phyloP scores from a whole-genome alignment of 371 early-diverging fungal genomes.

The Saksenaea vasiformis region DNA sequence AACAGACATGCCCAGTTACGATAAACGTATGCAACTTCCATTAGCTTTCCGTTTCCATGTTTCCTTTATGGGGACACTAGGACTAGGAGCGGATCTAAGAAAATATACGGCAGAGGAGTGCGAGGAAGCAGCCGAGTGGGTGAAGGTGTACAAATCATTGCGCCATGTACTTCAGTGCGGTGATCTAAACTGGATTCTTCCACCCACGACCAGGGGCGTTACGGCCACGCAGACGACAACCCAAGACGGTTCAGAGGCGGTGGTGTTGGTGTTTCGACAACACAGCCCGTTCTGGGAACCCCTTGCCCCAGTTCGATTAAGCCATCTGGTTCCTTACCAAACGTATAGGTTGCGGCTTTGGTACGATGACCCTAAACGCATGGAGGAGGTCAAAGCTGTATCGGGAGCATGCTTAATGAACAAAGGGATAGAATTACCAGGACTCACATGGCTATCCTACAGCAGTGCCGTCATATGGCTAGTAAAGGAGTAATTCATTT shows the following conservation, averaged over 20 bases:
- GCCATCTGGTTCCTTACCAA: constrained; percentile 11
- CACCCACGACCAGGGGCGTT: constrained; percentile 10
- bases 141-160: constrained; percentile 35
- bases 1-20: constrained; percentile 28
- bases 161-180: constrained; percentile 32
- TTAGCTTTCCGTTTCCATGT: constrained; percentile 42
- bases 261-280: constrained; percentile 34
- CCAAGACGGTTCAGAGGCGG: constrained; percentile 18
- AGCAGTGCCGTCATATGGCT: constrained; percentile 22
- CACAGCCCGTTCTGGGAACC: constrained; percentile 29
- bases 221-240: constrained; percentile 23
- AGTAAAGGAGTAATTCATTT: constrained; percentile 3
- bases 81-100: constrained; percentile 33
- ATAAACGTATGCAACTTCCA: constrained; percentile 17
- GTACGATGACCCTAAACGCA: constrained; percentile 17
- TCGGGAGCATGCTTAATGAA: constrained; percentile 35
- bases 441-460: constrained; percentile 16
- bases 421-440: constrained; percentile 25
- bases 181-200: constrained; percentile 34
- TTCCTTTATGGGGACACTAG: constrained; percentile 40
- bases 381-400: constrained; percentile 14
- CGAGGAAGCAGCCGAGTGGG: constrained; percentile 29
- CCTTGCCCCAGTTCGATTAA: constrained; percentile 25
- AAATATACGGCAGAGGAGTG: constrained; percentile 8
- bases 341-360: constrained; percentile 24